Conservation (phyloP, 495 filamentous ascomycete genomes). For the Trichodelitschia bisporula region DNA sequence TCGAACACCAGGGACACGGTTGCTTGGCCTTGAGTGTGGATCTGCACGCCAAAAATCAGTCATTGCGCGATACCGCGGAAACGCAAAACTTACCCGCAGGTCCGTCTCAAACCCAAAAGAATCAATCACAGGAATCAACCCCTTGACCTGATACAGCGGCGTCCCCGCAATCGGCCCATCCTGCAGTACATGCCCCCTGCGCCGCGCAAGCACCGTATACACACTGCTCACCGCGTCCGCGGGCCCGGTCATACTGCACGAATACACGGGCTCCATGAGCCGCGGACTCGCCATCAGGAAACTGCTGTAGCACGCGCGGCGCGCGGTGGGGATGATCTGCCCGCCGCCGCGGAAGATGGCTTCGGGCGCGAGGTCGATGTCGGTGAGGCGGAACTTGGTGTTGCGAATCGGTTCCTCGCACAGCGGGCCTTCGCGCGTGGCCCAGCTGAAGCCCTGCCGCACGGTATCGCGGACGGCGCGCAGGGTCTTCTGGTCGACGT, state of each 20-base stretch:
- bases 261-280: slow-evolving; percentile 88
- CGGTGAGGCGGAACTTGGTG: slow-evolving; percentile 83
- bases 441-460: slow-evolving; percentile 89
- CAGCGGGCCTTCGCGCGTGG: slow-evolving; percentile 75
- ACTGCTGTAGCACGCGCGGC: slow-evolving; percentile 74
- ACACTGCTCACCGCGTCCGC: slow-evolving; percentile 70
- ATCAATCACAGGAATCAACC: slow-evolving; percentile 86
- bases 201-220: slow-evolving; percentile 74
- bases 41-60: slow-evolving; percentile 14
- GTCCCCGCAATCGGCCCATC: slow-evolving; percentile 90
- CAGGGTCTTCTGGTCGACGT: slow-evolving; percentile 79
- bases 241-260: slow-evolving; percentile 75
- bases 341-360: slow-evolving; percentile 86
- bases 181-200: slow-evolving; percentile 75
- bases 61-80: background rate
- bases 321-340: slow-evolving; percentile 87
- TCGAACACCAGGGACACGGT: slow-evolving; percentile 86
- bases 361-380: slow-evolving; percentile 64
- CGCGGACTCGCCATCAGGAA: slow-evolving; percentile 94
- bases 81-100: slow-evolving; percentile 26
- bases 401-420: slow-evolving; percentile 99
- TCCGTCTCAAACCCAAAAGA: slow-evolving; percentile 96
- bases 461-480: slow-evolving; percentile 72
- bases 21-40: slow-evolving; percentile 84
- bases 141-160: slow-evolving; percentile 69